Evolutionary conservation across 1,284 basidiomycete genomes (phyloP), one percentile per base, ranked within the genome.

Genomic region (Xerocomus amazonicus): DNA sequence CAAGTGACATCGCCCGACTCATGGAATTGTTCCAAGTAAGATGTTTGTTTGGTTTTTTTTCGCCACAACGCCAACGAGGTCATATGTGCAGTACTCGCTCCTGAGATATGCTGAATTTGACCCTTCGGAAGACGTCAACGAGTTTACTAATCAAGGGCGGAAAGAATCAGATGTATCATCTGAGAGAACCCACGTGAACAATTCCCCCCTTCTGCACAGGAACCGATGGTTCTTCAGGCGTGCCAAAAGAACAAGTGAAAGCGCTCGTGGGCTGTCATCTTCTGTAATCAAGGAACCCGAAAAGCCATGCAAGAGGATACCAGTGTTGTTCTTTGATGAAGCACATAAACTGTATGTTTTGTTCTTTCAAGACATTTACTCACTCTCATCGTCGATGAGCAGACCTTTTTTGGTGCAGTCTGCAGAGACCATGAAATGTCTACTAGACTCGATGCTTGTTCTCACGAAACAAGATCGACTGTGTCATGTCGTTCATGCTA

Each of bases 381-480:
- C 44, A 37, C 38, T 49, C 49, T 56, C 16, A 52, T 48, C 45
- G 47, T 32, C 37, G 44, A 32, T 26, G 34, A 37, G 42, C 50
- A 88, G 86, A 17, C 84, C 86, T 1, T 76, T 81, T 2, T 73
- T 91, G 47, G 87, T 90, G 36, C 81, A 84, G 56, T 87, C 86
- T 0, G 75, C 75, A 5, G 85, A 87, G 37, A 79, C 87, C 4
- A 87, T 92, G 84, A 91, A 90, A 63, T 84, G 81, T 55, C 69
- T 92, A 8, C 75, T 92, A 28, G 90, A 91, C 59, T 85, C 87
- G 7, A 87, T 90, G 78, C 78, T 91, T 16, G 90, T 91, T 13
- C 71, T 92, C 43, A 90, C 89, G 32, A 92, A 91, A 70, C 89
- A 92, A 67, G 85, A 92, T 60, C 74, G 86, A 13, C 66, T 92